Evolutionary conservation across 495 filamentous ascomycete species (phyloP).

Genomic region (Penicillium herquei): DNA sequence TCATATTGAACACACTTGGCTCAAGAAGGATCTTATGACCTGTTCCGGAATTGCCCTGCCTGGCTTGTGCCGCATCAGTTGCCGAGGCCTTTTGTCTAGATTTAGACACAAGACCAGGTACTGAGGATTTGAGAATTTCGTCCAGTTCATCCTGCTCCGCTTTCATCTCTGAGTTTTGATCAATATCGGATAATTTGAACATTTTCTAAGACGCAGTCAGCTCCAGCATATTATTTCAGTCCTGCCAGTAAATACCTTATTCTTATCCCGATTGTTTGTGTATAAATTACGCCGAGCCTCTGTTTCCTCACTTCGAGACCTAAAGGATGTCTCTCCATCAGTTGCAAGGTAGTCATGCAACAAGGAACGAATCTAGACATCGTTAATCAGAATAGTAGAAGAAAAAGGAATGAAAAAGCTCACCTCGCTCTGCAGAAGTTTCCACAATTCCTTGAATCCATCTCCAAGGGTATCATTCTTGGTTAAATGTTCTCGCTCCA

Average conservation of each 20-base stretch:
- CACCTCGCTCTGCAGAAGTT: conserved; percentile 78
- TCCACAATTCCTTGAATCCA: conserved; percentile 92
- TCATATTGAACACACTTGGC: conserved; percentile 98
- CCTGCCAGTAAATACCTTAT: conserved; percentile 42
- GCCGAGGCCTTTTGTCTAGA: conserved; percentile 48
- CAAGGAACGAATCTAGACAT: conserved; percentile 72
- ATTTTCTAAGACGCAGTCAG: conserved; percentile 55
- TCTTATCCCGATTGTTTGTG: conserved; percentile 64
- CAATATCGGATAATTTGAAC: conserved; percentile 86
- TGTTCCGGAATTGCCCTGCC: conserved; percentile 56
- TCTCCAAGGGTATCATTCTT: conserved; percentile 60
- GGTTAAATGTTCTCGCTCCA: conserved; percentile 66
- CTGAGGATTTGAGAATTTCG: conserved; percentile 81
- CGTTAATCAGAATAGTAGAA: conserved; percentile 29
- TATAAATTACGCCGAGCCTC: conserved; percentile 57
- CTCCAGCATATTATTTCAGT: not conserved
- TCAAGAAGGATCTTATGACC: conserved; percentile 88
- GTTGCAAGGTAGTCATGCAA: conserved; percentile 96
- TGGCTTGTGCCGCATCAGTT: conserved; percentile 36
- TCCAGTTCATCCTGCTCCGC: conserved; percentile 89
- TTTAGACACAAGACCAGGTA: conserved; percentile 87
- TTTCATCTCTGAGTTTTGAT: conserved; percentile 69
- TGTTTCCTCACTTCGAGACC: conserved; percentile 45
- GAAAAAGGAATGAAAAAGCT: conserved; percentile 28
- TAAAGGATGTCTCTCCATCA: conserved; percentile 66